Conservation (phyloP, 371 early-diverging fungal genomes). For the Capillidium heterosporum region DNA sequence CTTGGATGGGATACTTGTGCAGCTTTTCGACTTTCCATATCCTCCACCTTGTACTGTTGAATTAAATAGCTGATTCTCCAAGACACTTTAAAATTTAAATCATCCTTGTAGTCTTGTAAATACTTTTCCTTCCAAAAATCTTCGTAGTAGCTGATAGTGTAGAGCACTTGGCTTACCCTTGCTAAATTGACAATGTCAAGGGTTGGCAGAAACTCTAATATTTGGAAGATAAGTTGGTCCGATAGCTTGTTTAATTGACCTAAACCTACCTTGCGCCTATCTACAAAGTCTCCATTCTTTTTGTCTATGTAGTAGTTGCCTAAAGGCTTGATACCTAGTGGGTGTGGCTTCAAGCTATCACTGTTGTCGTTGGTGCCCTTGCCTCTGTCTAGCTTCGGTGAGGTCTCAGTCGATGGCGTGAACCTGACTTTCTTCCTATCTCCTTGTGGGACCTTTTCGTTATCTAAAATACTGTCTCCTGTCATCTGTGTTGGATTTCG, state of each 20-base stretch:
- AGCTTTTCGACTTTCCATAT: neutral
- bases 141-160: conserved; percentile 23
- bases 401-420: neutral
- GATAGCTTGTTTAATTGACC: conserved; percentile 19
- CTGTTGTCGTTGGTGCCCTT: neutral
- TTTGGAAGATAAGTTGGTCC: conserved; percentile 24
- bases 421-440: too few relatives aligned
- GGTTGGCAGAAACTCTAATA: conserved; percentile 14
- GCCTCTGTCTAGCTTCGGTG: neutral
- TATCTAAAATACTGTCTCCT: too few relatives aligned
- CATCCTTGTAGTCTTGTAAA: conserved; percentile 21
- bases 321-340: conserved; percentile 34
- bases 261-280: conserved; percentile 18
- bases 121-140: conserved; percentile 29
- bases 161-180: conserved; percentile 18
- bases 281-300: conserved; percentile 7
- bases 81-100: conserved; percentile 21
- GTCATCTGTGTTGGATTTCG: too few relatives aligned
- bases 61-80: conserved; percentile 28
- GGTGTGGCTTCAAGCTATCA: conserved; percentile 13
- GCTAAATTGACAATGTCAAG: conserved; percentile 17
- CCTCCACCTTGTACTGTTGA: neutral
- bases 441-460: too few relatives aligned
- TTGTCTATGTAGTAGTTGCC: conserved; percentile 32
- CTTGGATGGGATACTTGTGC: conserved; percentile 8